Evolutionary conservation across 2,329 filamentous ascomycete genomes (phyloP).

Genomic region (Lecanicillium sp.): DNA sequence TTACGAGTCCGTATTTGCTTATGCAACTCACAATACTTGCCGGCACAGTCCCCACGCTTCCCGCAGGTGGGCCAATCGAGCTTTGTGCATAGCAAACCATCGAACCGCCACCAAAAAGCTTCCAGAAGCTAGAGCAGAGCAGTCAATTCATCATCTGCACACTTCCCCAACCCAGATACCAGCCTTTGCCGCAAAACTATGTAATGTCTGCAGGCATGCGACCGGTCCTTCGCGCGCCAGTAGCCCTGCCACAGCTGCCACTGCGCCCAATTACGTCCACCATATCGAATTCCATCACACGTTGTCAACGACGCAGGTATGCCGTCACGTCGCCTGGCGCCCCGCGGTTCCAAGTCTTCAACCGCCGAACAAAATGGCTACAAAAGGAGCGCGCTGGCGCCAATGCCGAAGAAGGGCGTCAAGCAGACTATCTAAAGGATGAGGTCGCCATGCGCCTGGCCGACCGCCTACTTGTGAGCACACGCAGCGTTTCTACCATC

Average conservation of each 20-base stretch:
- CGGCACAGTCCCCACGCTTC: too few relatives aligned
- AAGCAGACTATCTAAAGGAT: conserved; percentile 87
- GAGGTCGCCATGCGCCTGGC: conserved; percentile 80
- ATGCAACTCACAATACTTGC: too few relatives aligned
- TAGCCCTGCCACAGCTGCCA: conserved; percentile 2
- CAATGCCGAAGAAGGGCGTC: conserved; percentile 61
- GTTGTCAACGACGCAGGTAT: conserved; percentile 45
- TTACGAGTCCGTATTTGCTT: too few relatives aligned
- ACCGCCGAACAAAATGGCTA: conserved; percentile 75
- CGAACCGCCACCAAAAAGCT: too few relatives aligned
- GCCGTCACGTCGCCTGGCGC: conserved; percentile 71
- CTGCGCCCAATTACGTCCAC: background rate
- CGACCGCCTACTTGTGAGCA: conserved; percentile 68
- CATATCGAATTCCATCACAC: conserved; percentile 36
- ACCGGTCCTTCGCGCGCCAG: conserved; percentile 1
- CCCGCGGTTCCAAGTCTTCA: conserved; percentile 85
- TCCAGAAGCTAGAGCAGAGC: too few relatives aligned
- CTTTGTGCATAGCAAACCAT: too few relatives aligned
- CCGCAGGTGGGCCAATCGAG: too few relatives aligned
- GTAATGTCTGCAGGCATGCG: conserved; percentile 8
- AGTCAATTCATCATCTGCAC: too few relatives aligned
- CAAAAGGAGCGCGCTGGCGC: conserved; percentile 82
- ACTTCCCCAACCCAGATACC: too few relatives aligned
- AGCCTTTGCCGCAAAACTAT: background rate
- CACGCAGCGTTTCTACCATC: background rate